These are phyloP conservation scores for Penicillium palitans DNA, from an alignment of 2,329 filamentous ascomycete species.

Conservation along the genomic window DNA sequence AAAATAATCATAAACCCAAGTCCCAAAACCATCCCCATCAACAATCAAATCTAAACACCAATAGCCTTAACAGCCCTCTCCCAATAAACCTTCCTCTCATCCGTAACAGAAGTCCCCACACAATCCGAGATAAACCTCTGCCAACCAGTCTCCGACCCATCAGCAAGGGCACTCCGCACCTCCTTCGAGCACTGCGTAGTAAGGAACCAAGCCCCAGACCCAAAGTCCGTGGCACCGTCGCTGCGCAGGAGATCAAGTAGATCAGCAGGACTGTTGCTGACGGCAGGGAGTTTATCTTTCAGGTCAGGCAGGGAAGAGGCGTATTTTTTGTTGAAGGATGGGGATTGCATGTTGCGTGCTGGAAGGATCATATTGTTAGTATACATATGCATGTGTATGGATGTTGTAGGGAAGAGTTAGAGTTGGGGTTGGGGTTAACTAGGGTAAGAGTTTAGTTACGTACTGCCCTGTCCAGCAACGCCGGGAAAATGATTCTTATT, in stretches of 20 bases:
- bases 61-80: constrained; percentile 47
- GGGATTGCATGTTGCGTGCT: constrained; percentile 65
- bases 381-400: background rate
- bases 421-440: background rate
- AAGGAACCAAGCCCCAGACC: constrained; percentile 62
- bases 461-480: constrained; percentile 65
- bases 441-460: constrained; percentile 7
- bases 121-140: constrained; percentile 55
- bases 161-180: constrained; percentile 48
- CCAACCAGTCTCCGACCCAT: constrained; percentile 54
- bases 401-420: background rate
- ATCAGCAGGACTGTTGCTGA: constrained; percentile 42
- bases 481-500: constrained; percentile 64
- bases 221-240: constrained; percentile 55
- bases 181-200: constrained; percentile 52
- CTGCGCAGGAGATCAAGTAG: constrained; percentile 54
- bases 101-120: constrained; percentile 52
- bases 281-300: constrained; percentile 31
- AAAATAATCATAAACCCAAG: constrained; percentile 19
- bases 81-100: constrained; percentile 54
- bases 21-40: too few species aligned
- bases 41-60: constrained; percentile 22
- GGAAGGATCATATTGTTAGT: background rate
- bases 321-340: constrained; percentile 57
- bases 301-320: constrained; percentile 51